phyloP scores from a whole-genome alignment of 1,284 basidiomycete species.

The Naganishia albida region DNA sequence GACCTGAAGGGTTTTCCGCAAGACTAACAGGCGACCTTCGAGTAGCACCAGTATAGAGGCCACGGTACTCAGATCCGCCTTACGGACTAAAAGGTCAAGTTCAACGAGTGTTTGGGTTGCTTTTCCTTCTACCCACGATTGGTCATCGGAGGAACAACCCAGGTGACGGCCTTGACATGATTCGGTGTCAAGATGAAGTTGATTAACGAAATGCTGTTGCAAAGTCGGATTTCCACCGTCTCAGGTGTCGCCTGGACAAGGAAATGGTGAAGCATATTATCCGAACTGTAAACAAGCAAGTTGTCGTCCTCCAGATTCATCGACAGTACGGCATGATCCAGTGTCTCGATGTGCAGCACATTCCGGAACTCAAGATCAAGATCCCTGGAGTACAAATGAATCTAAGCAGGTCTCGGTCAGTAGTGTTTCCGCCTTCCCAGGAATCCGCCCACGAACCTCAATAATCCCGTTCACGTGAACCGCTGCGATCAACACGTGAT shows the following conservation, averaged over 20 bases:
- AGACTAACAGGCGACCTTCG: constrained; percentile 84
- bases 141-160: constrained; percentile 92
- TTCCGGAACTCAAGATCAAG: constrained; percentile 83
- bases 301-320: constrained; percentile 93
- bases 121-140: constrained; percentile 66
- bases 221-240: constrained; percentile 80
- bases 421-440: not conserved
- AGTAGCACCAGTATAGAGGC: constrained; percentile 97
- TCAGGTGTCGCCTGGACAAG: constrained; percentile 82
- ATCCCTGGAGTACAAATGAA: constrained; percentile 94
- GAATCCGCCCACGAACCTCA: constrained; percentile 62
- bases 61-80: constrained; percentile 85
- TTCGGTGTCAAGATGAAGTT: constrained; percentile 85
- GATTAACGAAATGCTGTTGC: constrained; percentile 91
- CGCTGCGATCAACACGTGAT: constrained; percentile 89
- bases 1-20: constrained; percentile 56
- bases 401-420: constrained; percentile 57
- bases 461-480: constrained; percentile 76
- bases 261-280: constrained; percentile 93
- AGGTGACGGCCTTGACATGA: constrained; percentile 87
- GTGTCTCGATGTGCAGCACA: constrained; percentile 77
- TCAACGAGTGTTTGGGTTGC: not conserved
- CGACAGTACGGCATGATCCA: constrained; percentile 76
- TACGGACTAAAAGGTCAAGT: constrained; percentile 65
- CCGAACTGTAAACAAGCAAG: constrained; percentile 93